phyloP scores from a whole-genome alignment of 108 stramenopile genomes.

The Epithemia pelagica region DNA sequence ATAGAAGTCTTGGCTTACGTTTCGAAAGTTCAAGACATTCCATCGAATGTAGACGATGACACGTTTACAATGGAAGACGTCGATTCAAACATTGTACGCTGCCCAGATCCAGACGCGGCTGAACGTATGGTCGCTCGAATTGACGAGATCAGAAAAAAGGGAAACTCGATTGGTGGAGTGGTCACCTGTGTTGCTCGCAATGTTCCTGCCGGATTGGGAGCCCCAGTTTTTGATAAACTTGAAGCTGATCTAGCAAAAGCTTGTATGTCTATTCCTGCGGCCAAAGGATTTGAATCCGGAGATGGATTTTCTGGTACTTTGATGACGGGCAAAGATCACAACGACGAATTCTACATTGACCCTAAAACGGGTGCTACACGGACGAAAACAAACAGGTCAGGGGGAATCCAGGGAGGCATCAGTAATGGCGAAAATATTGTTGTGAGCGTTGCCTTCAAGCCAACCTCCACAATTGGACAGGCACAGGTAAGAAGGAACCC shows the following conservation, averaged over 20 bases:
- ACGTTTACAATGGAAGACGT: conserved; percentile 92
- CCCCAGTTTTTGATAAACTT: conserved; percentile 98
- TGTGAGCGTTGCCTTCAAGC: conserved; percentile 94
- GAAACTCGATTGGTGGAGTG: conserved; percentile 97
- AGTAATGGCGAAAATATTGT: conserved; percentile 96
- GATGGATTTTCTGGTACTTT: conserved; percentile 94
- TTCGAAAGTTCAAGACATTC: conserved; percentile 84
- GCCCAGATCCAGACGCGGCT: conserved; percentile 80
- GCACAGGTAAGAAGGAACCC: conserved; percentile 80
- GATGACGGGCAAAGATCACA: conserved; percentile 93
- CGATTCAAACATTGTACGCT: conserved; percentile 94
- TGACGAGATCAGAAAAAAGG: conserved; percentile 88
- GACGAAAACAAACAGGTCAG: conserved; percentile 93
- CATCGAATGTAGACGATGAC: conserved; percentile 72
- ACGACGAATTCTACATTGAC: conserved; percentile 98
- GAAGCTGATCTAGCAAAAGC: conserved; percentile 99
- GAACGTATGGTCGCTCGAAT: conserved; percentile 90
- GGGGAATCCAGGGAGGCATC: conserved; percentile 98
- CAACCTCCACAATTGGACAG: conserved; percentile 93
- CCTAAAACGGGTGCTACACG: conserved; percentile 84
- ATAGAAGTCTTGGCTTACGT: conserved; percentile 95
- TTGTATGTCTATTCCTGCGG: conserved; percentile 98
- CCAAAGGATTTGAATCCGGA: conserved; percentile 99
- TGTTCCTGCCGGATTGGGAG: conserved; percentile 93
- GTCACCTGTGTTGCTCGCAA: conserved; percentile 90